phyloP scores from a whole-genome alignment of 345 rosid genomes.

The Murraya paniculata region DNA sequence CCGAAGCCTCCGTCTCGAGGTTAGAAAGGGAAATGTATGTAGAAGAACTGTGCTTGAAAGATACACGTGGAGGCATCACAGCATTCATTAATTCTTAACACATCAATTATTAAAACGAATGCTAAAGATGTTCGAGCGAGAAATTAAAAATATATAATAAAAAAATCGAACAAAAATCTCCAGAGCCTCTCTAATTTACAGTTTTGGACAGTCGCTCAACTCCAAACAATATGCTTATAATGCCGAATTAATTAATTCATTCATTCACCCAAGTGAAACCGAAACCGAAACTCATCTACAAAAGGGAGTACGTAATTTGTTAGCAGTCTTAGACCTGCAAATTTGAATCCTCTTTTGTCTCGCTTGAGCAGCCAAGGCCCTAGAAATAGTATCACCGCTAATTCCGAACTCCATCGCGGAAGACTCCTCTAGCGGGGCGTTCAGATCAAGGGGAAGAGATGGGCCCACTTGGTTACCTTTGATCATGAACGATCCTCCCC shows the following conservation, averaged over 20 bases:
- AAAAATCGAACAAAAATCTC: background rate
- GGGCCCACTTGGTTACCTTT: constrained; percentile 1
- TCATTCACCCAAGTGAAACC: background rate
- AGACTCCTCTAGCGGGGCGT: constrained; percentile 11
- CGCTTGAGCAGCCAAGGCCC: constrained; percentile 32
- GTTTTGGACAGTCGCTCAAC: background rate
- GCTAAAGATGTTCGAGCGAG: background rate
- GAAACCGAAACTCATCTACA: constrained; percentile 6
- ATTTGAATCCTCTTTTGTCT: constrained; percentile 35
- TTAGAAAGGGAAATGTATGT: background rate
- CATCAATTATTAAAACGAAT: too few species aligned
- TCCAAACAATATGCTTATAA: background rate
- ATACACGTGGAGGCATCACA: too few species aligned
- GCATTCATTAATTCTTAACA: too few species aligned
- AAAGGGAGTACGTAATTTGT: constrained; percentile 6
- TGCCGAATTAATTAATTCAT: background rate
- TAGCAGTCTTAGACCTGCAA: constrained; percentile 23
- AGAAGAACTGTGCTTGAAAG: too few species aligned
- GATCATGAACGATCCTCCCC: background rate
- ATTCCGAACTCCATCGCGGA: constrained; percentile 1
- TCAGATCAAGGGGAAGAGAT: constrained; percentile 28
- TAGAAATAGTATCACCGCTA: background rate
- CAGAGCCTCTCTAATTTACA: background rate
- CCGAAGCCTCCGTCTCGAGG: background rate
- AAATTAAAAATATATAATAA: background rate